These are phyloP conservation scores for Blastobotrys persicus DNA, from an alignment of 1,139 yeast genomes.

Conservation along the genomic window DNA sequence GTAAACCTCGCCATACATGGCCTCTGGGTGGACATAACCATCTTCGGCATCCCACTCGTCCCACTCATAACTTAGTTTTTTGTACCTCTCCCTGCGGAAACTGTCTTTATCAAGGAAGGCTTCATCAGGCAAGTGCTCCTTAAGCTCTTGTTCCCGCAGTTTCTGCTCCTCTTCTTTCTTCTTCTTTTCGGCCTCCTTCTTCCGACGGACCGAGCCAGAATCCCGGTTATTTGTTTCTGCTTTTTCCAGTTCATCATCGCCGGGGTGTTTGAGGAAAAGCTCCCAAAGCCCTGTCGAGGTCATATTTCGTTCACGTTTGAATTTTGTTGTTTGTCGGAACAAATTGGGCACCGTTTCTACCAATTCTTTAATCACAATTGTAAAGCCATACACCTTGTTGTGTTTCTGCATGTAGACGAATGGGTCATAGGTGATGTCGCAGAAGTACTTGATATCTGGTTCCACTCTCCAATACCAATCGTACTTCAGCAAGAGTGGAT, in stretches of 20 bases:
- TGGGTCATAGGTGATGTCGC: slow-evolving; percentile 70
- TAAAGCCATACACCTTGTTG: slow-evolving; percentile 65
- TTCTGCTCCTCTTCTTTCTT: slow-evolving; percentile 33
- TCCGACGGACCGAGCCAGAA: slow-evolving; percentile 26
- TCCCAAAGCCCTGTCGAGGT: slow-evolving; percentile 49
- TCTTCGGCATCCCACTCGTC: slow-evolving; percentile 16
- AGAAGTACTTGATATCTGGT: slow-evolving; percentile 64
- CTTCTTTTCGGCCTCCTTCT: slow-evolving; percentile 25
- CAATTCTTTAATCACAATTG: slow-evolving; percentile 63
- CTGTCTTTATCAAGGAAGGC: slow-evolving; percentile 17
- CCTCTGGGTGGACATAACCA: slow-evolving; percentile 33
- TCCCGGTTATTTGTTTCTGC: slow-evolving; percentile 20
- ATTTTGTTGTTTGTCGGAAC: slow-evolving; percentile 66
- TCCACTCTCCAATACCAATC: slow-evolving; percentile 79
- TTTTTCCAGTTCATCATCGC: slow-evolving; percentile 20
- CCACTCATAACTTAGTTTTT: slow-evolving; percentile 16
- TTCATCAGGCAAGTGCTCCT: slow-evolving; percentile 24
- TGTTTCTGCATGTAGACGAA: slow-evolving; percentile 70
- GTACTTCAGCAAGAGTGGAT: slow-evolving; percentile 55
- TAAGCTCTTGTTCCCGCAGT: slow-evolving; percentile 19
- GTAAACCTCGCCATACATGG: slow-evolving; percentile 65
- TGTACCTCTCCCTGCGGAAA: background rate
- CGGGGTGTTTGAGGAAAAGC: slow-evolving; percentile 34
- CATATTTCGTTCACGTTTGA: slow-evolving; percentile 48
- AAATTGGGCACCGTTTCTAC: slow-evolving; percentile 58